Conservation (phyloP, 2,329 filamentous ascomycete species). For the Hymenoscyphus scutula region DNA sequence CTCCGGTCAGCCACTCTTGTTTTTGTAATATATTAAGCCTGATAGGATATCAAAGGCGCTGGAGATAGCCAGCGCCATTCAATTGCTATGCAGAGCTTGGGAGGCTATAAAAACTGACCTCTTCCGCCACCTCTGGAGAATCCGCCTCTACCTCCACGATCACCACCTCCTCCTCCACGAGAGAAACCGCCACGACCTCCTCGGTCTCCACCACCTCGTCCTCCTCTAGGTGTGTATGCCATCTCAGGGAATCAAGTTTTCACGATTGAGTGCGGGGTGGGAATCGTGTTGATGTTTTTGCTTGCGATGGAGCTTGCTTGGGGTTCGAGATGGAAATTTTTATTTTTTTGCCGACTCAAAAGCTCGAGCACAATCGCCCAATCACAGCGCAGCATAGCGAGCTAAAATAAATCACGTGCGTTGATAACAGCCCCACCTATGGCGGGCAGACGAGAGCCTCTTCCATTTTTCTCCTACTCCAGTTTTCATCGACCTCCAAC, state of each 20-base stretch:
- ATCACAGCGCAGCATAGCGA: conserved; percentile 4
- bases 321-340: conserved; percentile 21
- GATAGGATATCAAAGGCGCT: not conserved
- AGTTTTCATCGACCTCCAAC: not conserved
- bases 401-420: conserved; percentile 9
- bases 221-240: conserved; percentile 41
- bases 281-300: conserved; percentile 18
- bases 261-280: conserved; percentile 23
- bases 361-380: conserved; percentile 19
- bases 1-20: conserved; percentile 35
- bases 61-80: conserved; percentile 7
- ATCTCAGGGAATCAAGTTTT: conserved; percentile 30
- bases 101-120: conserved; percentile 38
- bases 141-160: conserved; percentile 44
- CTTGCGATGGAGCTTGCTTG: conserved; percentile 20
- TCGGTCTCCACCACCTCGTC: conserved; percentile 35
- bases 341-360: conserved; percentile 28
- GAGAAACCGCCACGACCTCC: conserved; percentile 39
- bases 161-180: conserved; percentile 42
- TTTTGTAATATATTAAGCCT: conserved; percentile 14
- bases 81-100: conserved; percentile 6
- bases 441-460: no score
- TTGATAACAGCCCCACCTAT: not conserved
- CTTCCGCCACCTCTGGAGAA: conserved; percentile 41
- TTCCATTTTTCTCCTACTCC: not conserved